phyloP scores from a whole-genome alignment of 805 yeast genomes.

The Cyberlindnera misumaiensis region DNA sequence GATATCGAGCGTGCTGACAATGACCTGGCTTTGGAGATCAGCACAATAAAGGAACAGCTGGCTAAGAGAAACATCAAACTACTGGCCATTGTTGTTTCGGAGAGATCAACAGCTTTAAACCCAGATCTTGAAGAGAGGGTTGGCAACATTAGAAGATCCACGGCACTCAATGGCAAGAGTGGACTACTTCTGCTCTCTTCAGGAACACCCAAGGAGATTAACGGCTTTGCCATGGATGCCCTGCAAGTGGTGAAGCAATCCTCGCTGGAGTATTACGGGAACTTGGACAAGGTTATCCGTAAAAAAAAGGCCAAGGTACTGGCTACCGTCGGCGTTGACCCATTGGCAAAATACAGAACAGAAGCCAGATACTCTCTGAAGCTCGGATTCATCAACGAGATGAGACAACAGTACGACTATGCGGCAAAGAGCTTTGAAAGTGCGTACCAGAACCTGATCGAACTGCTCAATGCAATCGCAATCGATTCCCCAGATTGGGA shows the following conservation, averaged over 20 bases:
- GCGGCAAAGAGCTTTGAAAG: slow-evolving; percentile 45
- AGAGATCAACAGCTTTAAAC: slow-evolving; percentile 22
- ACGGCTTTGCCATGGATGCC: slow-evolving; percentile 31
- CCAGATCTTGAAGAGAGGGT: slow-evolving; percentile 32
- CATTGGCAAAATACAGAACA: slow-evolving; percentile 4
- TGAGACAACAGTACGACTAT: slow-evolving; percentile 39
- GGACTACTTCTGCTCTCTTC: slow-evolving; percentile 38
- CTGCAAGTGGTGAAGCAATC: slow-evolving; percentile 33
- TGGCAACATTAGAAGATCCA: slow-evolving; percentile 30
- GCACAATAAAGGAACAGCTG: slow-evolving; percentile 26
- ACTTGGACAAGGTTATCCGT: slow-evolving; percentile 34
- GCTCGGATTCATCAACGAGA: slow-evolving; percentile 42
- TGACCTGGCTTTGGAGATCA: slow-evolving; percentile 32
- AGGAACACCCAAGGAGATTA: slow-evolving; percentile 31
- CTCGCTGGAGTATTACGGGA: slow-evolving; percentile 38
- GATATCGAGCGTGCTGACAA: slow-evolving; percentile 23
- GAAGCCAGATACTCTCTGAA: slow-evolving; percentile 45
- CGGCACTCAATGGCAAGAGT: slow-evolving; percentile 38
- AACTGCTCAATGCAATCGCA: slow-evolving; percentile 27
- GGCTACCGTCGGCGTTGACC: slow-evolving; percentile 2
- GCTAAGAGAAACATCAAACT: slow-evolving; percentile 26
- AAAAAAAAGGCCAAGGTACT: slow-evolving; percentile 27
- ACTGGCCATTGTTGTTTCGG: slow-evolving; percentile 29
- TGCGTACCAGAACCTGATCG: slow-evolving; percentile 45
- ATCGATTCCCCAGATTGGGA: slow-evolving; percentile 29